Evolutionary conservation across 2,329 filamentous ascomycete species (phyloP).

Genomic region (Penicillium sp.): DNA sequence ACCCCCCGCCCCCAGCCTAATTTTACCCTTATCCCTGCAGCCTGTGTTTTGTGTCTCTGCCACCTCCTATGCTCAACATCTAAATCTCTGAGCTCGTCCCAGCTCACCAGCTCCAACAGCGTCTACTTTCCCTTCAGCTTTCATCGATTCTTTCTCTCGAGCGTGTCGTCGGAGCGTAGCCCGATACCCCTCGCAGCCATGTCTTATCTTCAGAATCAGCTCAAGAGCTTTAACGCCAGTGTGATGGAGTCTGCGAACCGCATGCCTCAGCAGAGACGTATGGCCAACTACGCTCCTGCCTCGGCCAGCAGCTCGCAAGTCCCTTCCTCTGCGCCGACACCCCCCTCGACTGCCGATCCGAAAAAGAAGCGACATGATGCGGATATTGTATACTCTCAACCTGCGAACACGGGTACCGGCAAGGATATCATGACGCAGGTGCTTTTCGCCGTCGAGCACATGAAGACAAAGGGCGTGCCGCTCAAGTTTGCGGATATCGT

Average conservation of each 20-base stretch:
- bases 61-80: slow-evolving; percentile 5
- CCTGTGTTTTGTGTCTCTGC: not conserved
- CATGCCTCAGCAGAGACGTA: slow-evolving; percentile 50
- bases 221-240: slow-evolving; percentile 57
- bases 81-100: slow-evolving; percentile 7
- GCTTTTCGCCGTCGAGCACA: slow-evolving; percentile 76
- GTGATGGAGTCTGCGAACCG: slow-evolving; percentile 61
- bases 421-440: slow-evolving; percentile 81
- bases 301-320: slow-evolving; percentile 58
- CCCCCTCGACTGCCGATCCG: slow-evolving; percentile 33
- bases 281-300: slow-evolving; percentile 46
- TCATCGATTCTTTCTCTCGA: slow-evolving; percentile 3
- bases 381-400: slow-evolving; percentile 65
- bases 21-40: not conserved
- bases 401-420: slow-evolving; percentile 68
- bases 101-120: slow-evolving; percentile 2
- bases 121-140: not conserved
- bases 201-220: slow-evolving; percentile 63
- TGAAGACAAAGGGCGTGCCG: slow-evolving; percentile 64
- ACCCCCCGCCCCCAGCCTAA: not conserved
- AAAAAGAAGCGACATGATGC: slow-evolving; percentile 58
- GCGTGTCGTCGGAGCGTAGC: not conserved
- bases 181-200: slow-evolving; percentile 39
- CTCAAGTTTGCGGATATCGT: slow-evolving; percentile 72
- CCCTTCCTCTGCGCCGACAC: slow-evolving; percentile 32